These are phyloP conservation scores for Harrya chromipes DNA, from an alignment of 768 basidiomycete genomes.

Conservation along the genomic window DNA sequence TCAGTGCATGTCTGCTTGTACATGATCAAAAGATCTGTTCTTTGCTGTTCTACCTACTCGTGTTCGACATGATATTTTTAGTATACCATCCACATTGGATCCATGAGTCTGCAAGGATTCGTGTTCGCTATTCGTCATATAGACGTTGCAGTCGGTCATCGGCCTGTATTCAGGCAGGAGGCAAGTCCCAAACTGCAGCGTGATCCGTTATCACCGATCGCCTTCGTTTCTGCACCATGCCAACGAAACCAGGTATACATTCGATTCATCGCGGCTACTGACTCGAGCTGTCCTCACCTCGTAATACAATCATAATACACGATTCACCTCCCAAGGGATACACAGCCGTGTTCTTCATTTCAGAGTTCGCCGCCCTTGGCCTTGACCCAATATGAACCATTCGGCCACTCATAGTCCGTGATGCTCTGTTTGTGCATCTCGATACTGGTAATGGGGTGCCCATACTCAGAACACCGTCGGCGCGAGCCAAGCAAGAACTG, in stretches of 20 bases:
- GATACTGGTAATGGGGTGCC: constrained; percentile 50
- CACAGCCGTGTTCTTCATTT: neutral
- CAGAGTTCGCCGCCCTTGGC: constrained; percentile 3
- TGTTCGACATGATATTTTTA: constrained; percentile 2
- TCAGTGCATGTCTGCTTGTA: constrained; percentile 10
- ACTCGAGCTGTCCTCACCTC: neutral
- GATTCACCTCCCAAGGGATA: neutral
- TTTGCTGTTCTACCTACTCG: constrained; percentile 2
- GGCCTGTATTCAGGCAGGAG: no score
- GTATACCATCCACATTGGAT: neutral
- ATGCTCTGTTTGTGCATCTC: constrained; percentile 85
- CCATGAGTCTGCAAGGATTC: no score
- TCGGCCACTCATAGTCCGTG: constrained; percentile 80
- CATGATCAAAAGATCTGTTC: constrained; percentile 5
- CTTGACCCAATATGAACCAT: constrained; percentile 45
- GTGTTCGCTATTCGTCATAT: no score
- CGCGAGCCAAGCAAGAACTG: neutral
- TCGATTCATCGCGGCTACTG: neutral
- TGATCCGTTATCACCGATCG: no score
- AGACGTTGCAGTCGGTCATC: no score
- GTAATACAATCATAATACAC: constrained; percentile 2
- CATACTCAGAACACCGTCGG: neutral
- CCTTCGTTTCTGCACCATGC: neutral
- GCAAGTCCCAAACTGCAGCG: no score
- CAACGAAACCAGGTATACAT: no score